Conservation (phyloP, 2,329 filamentous ascomycete genomes). For the Ceratocystis huliohia region DNA sequence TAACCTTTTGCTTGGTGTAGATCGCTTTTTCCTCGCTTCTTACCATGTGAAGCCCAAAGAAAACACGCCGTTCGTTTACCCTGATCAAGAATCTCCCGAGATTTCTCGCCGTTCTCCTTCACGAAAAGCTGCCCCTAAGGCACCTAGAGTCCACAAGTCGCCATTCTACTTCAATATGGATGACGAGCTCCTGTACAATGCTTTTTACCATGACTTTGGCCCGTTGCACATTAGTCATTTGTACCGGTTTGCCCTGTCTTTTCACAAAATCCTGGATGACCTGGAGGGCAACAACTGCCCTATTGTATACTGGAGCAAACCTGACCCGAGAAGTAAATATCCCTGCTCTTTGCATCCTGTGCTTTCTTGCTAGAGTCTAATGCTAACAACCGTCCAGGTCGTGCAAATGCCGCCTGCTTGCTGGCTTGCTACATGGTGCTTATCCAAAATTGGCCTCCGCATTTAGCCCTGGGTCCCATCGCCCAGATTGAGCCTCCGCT, state of each 20-base stretch:
- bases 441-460: constrained; percentile 94
- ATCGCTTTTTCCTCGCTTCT: constrained; percentile 87
- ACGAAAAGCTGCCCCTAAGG: constrained; percentile 37
- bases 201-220: constrained; percentile 96
- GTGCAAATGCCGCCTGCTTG: constrained; percentile 87
- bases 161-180: constrained; percentile 96
- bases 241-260: constrained; percentile 88
- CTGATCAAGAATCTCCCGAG: constrained; percentile 27
- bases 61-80: constrained; percentile 77
- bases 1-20: constrained; percentile 35
- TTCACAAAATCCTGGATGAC: constrained; percentile 87
- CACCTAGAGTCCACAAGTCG: constrained; percentile 28
- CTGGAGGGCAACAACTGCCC: constrained; percentile 80
- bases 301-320: constrained; percentile 91
- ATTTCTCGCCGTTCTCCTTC: constrained; percentile 34
- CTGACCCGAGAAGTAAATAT: constrained; percentile 67
- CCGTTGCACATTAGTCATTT: constrained; percentile 94
- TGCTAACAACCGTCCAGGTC: constrained; percentile 39
- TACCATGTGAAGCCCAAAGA: constrained; percentile 72
- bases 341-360: background rate
- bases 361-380: background rate
- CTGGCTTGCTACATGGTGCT: constrained; percentile 98
- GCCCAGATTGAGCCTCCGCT: constrained; percentile 91
- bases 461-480: constrained; percentile 87
- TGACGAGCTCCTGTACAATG: constrained; percentile 86